A percentile compares a stretch with the other conserved stretches of the same genome.
phyloP scores from a whole-genome alignment of 306 rosid species.

The Prunus mongolica region DNA sequence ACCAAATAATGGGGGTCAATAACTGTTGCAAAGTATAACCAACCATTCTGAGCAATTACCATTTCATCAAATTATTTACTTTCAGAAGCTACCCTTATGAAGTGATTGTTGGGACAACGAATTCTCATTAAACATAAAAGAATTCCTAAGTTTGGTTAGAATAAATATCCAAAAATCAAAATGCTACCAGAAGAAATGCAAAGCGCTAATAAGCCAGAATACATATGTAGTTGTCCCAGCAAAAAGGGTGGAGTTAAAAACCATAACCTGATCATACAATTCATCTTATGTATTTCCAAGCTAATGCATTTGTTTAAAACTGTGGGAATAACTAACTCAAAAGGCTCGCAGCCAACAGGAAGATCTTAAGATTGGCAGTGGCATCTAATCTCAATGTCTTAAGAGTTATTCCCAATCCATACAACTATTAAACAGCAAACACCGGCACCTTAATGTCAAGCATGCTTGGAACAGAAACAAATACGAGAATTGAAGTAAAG shows the following conservation, averaged over 20 bases:
- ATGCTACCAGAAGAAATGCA: background rate
- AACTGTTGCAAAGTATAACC: background rate
- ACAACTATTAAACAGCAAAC: background rate
- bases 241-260: background rate
- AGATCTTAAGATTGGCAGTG: no score
- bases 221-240: no score
- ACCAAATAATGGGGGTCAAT: conserved; percentile 7
- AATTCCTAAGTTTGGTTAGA: background rate
- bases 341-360: background rate
- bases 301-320: background rate
- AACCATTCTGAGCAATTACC: background rate
- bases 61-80: background rate
- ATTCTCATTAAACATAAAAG: background rate
- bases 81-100: background rate
- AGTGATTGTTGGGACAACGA: background rate
- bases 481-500: background rate
- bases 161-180: background rate
- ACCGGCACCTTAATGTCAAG: background rate
- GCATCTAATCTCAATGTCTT: background rate
- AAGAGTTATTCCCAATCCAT: background rate
- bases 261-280: background rate
- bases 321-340: background rate
- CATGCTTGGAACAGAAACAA: background rate
- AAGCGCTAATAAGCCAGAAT: background rate
- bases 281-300: background rate